Evolutionary conservation across 1,284 basidiomycete genomes (phyloP).

Genomic region (Phaffia rhodozyma): DNA sequence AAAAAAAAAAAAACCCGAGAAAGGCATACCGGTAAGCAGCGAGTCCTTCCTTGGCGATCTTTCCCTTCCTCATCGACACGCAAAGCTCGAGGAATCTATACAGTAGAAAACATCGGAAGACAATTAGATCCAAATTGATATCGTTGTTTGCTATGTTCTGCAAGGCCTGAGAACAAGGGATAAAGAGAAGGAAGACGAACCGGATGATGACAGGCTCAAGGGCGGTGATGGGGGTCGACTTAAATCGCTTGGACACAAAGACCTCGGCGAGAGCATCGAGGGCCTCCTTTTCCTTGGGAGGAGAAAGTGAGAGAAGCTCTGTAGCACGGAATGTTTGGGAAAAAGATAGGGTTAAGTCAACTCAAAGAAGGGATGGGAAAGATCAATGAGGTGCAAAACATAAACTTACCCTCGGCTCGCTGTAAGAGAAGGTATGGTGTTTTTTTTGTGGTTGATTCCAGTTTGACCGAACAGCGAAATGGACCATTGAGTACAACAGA

Average conservation of each 20-base stretch:
- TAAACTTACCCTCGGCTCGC: slow-evolving; percentile 39
- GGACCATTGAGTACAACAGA: slow-evolving; percentile 8
- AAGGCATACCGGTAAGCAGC: slow-evolving; percentile 20
- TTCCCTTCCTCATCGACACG: slow-evolving; percentile 86
- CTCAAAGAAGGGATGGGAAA: too few species aligned
- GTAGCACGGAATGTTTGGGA: neutral
- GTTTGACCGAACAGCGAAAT: neutral
- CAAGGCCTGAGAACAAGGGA: neutral
- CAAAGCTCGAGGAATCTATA: slow-evolving; percentile 69
- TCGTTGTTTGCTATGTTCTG: neutral
- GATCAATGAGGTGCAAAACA: slow-evolving; percentile 50
- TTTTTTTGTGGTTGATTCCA: neutral
- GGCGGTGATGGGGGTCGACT: slow-evolving; percentile 73
- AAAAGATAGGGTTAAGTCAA: neutral
- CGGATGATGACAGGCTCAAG: slow-evolving; percentile 94
- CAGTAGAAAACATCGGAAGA: too few species aligned
- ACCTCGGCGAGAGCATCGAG: slow-evolving; percentile 81
- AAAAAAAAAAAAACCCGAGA: neutral
- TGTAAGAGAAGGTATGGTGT: neutral
- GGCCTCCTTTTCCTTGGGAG: slow-evolving; percentile 37
- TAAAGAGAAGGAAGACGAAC: slow-evolving; percentile 38
- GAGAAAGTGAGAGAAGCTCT: slow-evolving; percentile 19
- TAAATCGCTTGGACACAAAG: slow-evolving; percentile 87
- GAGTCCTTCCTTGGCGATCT: slow-evolving; percentile 86
- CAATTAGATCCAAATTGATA: neutral